Evolutionary conservation across 306 rosid species (phyloP).

Genomic region (Cucurbita maxima): DNA sequence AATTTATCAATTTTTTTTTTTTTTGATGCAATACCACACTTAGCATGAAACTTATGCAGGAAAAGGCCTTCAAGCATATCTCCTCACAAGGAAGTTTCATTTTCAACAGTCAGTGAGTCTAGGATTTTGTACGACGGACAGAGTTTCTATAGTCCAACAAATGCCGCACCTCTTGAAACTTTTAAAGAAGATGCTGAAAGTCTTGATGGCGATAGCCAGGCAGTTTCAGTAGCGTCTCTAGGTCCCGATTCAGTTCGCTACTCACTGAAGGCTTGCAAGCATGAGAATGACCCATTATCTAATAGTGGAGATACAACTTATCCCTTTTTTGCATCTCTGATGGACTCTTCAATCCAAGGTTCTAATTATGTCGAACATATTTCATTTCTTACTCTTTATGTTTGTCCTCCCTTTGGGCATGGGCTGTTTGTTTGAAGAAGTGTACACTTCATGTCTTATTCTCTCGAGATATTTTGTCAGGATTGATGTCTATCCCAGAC

Average conservation of each 20-base stretch:
- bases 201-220: slow-evolving; percentile 30
- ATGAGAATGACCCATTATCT: slow-evolving; percentile 44
- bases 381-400: neutral
- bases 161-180: slow-evolving; percentile 86
- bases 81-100: slow-evolving; percentile 29
- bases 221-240: slow-evolving; percentile 31
- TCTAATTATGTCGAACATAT: slow-evolving; percentile 5
- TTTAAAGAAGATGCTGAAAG: slow-evolving; percentile 64
- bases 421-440: neutral
- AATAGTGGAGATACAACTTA: slow-evolving; percentile 60
- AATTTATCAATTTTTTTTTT: neutral
- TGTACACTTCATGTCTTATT: neutral
- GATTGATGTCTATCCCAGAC: slow-evolving; percentile 68
- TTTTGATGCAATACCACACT: neutral
- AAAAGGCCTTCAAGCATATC: slow-evolving; percentile 46
- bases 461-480: slow-evolving; percentile 25
- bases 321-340: slow-evolving; percentile 54
- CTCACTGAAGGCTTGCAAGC: slow-evolving; percentile 50
- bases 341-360: slow-evolving; percentile 87
- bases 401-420: neutral
- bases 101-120: slow-evolving; percentile 42
- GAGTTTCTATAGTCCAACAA: slow-evolving; percentile 71
- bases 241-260: slow-evolving; percentile 41
- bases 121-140: slow-evolving; percentile 55
- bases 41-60: slow-evolving; percentile 34